phyloP scores from a whole-genome alignment of 1,284 basidiomycete genomes.

The Fistulinella staudtii region DNA sequence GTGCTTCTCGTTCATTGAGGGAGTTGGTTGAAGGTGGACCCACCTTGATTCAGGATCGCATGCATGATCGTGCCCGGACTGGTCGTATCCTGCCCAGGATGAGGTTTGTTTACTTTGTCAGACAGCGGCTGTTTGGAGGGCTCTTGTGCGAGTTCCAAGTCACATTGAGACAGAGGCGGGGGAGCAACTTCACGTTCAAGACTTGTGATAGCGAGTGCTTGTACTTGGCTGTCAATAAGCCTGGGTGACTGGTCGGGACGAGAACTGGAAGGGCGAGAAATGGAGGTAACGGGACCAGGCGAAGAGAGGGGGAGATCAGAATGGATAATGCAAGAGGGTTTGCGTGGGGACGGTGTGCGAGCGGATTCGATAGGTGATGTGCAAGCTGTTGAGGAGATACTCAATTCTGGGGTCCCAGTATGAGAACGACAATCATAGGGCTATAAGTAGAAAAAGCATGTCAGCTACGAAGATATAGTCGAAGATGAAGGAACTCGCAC shows the following conservation, averaged over 20 bases:
- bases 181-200: constrained; percentile 7
- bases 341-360: neutral
- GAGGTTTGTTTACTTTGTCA: constrained; percentile 21
- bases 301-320: neutral
- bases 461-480: neutral
- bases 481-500: constrained; percentile 13
- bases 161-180: constrained; percentile 23
- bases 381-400: constrained; percentile 6
- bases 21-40: neutral
- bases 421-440: constrained; percentile 7
- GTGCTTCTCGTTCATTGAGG: neutral
- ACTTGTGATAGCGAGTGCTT: neutral
- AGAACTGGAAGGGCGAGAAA: constrained; percentile 3
- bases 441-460: constrained; percentile 11
- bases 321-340: neutral
- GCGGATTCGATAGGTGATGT: constrained; percentile 11
- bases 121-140: constrained; percentile 21
- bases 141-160: constrained; percentile 23
- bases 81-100: constrained; percentile 4
- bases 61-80: neutral
- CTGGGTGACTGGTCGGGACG: neutral
- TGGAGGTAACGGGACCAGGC: neutral
- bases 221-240: neutral
- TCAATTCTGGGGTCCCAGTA: constrained; percentile 13
- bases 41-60: neutral